Evolutionary conservation across 257 asterid genomes (phyloP).

Genomic region (Przewalskia tangutica): DNA sequence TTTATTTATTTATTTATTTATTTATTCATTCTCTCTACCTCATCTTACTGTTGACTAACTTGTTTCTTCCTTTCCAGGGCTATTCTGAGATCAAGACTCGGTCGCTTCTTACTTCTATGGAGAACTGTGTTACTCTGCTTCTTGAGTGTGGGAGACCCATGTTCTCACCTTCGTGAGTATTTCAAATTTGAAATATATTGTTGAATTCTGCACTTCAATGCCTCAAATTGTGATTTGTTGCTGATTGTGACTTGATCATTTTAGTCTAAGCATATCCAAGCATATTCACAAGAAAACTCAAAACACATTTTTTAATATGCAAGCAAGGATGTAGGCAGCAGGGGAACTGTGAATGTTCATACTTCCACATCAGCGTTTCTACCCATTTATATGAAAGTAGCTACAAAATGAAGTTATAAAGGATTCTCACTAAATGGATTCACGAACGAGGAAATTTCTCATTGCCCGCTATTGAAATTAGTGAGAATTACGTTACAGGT

Average conservation of each 20-base stretch:
- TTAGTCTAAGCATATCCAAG: background rate
- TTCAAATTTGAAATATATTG: background rate
- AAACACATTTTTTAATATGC: background rate
- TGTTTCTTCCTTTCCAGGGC: slow-evolving; percentile 41
- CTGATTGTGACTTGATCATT: background rate
- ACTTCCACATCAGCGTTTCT: background rate
- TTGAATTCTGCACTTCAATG: too few relatives aligned
- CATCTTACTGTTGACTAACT: background rate
- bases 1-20: too few relatives aligned
- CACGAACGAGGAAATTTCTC: background rate
- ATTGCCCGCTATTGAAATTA: background rate
- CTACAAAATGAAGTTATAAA: background rate
- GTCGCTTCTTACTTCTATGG: slow-evolving; percentile 81
- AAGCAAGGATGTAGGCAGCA: background rate
- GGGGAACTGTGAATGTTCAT: background rate
- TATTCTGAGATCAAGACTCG: slow-evolving; percentile 82
- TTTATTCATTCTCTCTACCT: too few relatives aligned
- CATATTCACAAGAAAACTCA: background rate
- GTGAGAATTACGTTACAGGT: background rate
- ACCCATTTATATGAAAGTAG: background rate
- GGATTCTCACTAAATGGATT: background rate
- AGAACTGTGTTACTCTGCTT: slow-evolving; percentile 68
- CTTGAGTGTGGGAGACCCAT: slow-evolving; percentile 74
- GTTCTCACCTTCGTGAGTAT: slow-evolving; percentile 65
- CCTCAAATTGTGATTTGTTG: background rate